A percentile compares a stretch with the other conserved stretches of the same genome.
Evolutionary conservation across 1,284 basidiomycete species (phyloP).

Genomic region (Peniophora sp.): DNA sequence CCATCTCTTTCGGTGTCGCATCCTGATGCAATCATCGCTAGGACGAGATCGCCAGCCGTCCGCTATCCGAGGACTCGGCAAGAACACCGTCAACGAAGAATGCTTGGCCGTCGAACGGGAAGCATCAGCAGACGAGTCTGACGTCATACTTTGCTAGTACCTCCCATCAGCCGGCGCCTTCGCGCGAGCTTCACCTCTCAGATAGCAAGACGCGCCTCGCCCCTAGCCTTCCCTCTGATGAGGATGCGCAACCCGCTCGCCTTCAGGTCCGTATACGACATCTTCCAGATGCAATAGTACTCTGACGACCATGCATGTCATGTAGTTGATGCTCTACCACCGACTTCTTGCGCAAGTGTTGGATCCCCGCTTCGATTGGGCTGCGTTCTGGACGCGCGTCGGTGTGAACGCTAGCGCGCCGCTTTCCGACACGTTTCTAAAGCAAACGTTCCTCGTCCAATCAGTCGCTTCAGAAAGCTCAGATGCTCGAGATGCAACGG

Average conservation of each 20-base stretch:
- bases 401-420: constrained; percentile 11
- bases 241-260: constrained; percentile 58
- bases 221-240: constrained; percentile 47
- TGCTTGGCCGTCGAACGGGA: constrained; percentile 16
- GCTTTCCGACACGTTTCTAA: constrained; percentile 4
- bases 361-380: constrained; percentile 41
- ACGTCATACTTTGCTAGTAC: constrained; percentile 13
- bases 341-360: constrained; percentile 57
- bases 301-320: too few relatives aligned
- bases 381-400: constrained; percentile 41
- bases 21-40: constrained; percentile 15
- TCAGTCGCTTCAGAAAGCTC: constrained; percentile 3
- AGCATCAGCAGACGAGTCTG: constrained; percentile 14
- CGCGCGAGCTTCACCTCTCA: constrained; percentile 42
- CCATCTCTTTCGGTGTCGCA: neutral
- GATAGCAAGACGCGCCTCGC: constrained; percentile 73
- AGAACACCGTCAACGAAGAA: neutral
- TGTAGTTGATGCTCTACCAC: constrained; percentile 75
- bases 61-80: constrained; percentile 10
- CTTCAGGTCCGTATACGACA: constrained; percentile 30
- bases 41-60: constrained; percentile 41
- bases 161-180: constrained; percentile 7
- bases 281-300: too few relatives aligned
- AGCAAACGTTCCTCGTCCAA: constrained; percentile 6
- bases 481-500: constrained; percentile 9